Evolutionary conservation across 1,284 basidiomycete genomes (phyloP).

Genomic region (Ustilago curta): DNA sequence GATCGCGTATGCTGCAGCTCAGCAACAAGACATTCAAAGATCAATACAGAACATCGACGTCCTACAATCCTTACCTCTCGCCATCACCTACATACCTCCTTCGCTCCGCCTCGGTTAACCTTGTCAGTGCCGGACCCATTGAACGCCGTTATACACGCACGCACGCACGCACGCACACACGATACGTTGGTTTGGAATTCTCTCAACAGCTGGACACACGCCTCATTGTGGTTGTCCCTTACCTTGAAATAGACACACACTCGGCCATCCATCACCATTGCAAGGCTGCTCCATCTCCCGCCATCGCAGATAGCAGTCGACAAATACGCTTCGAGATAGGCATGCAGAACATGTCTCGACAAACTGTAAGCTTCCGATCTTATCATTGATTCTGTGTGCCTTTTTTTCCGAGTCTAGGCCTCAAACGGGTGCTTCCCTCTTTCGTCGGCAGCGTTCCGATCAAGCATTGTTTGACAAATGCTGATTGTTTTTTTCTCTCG

Average conservation of each 20-base stretch:
- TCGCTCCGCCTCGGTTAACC: neutral
- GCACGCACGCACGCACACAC: conserved; percentile 10
- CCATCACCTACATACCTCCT: neutral
- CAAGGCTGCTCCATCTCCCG: conserved; percentile 5
- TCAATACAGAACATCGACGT: no score
- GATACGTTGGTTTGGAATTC: neutral
- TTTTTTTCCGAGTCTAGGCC: neutral
- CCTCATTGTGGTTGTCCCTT: neutral
- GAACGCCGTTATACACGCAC: conserved; percentile 13
- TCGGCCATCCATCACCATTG: neutral
- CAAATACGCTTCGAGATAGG: neutral
- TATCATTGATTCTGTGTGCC: neutral
- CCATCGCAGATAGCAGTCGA: neutral
- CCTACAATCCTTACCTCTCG: neutral
- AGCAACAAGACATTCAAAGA: neutral
- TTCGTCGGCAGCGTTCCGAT: neutral
- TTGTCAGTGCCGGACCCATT: neutral
- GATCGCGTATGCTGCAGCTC: conserved; percentile 9
- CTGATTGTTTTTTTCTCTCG: conserved; percentile 6
- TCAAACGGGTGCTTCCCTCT: neutral
- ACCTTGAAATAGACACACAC: neutral
- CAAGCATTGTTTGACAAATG: conserved; percentile 6
- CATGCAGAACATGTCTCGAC: conserved; percentile 13
- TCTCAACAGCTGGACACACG: neutral
- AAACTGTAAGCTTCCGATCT: conserved; percentile 11